Evolutionary conservation across 202 grass and related monocot species (phyloP), one percentile per base, ranked within the genome.

Genomic region (Eragrostis tef): DNA sequence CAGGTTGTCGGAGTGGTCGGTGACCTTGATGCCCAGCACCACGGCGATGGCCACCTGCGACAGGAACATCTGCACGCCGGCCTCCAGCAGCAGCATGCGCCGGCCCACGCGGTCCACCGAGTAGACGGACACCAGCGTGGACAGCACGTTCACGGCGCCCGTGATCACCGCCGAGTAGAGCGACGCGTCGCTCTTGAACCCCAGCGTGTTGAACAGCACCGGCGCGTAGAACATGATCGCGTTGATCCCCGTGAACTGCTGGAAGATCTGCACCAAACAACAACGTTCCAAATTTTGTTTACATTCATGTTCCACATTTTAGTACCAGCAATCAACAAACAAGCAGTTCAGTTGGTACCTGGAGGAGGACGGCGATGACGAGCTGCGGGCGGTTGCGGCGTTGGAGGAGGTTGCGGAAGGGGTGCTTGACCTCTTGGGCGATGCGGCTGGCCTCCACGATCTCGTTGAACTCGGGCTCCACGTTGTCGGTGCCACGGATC

Each of bases 151-250:
- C 1, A 98, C 94, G 0, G 94, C 92, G 21, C 94, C 94, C 0
- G 92, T 98, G 90, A 98, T 98, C 26, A 81, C 94, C 0, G 94
- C 90, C 2, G 94, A 98, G 88, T 98, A 98, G 59, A 98, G 94
- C 47, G 92, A 73, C 2, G 94, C 92, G 46, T 91, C 92, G 79
- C 20, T 94, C 88, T 93, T 94, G 85, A 94, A 98, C 0, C 95
- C 95, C 0, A 98, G 85, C 3, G 92, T 98, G 77, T 87, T 94
- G 84, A 98, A 98, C 13, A 97, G 81, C 9, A 97, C 94, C 1
- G 94, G 94, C 0, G 94, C 94, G 56, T 97, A 97, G 81, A 97
- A 97, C 94, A 92, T 97, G 82, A 97, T 94, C 48, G 92, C 95
- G 71, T 98, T 98, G 86, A 98, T 98, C 2, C 95, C 95, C 0